Evolutionary conservation across 768 basidiomycete species (phyloP).

Genomic region (Candolleomyces efflorescens): DNA sequence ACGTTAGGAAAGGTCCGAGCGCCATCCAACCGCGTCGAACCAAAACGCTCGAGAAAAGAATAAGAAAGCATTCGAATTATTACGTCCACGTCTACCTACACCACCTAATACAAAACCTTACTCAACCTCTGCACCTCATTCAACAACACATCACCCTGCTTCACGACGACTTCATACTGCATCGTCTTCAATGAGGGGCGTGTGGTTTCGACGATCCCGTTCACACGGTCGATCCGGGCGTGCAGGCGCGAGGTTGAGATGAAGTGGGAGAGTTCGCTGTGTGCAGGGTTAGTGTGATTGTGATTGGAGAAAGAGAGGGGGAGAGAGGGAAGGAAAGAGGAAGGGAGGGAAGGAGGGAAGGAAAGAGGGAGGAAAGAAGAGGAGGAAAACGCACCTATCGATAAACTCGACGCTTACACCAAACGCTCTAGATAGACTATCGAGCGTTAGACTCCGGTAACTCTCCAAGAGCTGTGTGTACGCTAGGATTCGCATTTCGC

Average conservation of each 20-base stretch:
- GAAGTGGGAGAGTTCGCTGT: constrained; percentile 86
- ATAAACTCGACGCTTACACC: constrained; percentile 88
- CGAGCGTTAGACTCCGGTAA: constrained; percentile 85
- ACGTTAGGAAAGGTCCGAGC: too few species aligned
- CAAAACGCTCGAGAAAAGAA: too few species aligned
- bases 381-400: constrained; percentile 59
- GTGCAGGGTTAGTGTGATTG: background rate
- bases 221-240: constrained; percentile 92
- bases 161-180: constrained; percentile 90
- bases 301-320: background rate
- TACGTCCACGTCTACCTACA: too few species aligned
- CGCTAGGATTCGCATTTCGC: constrained; percentile 95
- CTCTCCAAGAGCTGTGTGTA: constrained; percentile 90
- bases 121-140: constrained; percentile 86
- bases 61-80: too few species aligned
- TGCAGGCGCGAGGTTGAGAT: constrained; percentile 84
- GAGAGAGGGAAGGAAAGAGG: background rate
- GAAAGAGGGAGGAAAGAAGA: background rate
- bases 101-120: constrained; percentile 66
- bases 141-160: constrained; percentile 86
- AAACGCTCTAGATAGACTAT: constrained; percentile 81
- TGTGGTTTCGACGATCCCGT: constrained; percentile 90
- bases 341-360: background rate
- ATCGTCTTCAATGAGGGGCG: constrained; percentile 64
- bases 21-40: too few species aligned